These are phyloP conservation scores for Elongisporangium senticosum DNA, from an alignment of 352 stramenopile genomes.

Conservation along the genomic window DNA sequence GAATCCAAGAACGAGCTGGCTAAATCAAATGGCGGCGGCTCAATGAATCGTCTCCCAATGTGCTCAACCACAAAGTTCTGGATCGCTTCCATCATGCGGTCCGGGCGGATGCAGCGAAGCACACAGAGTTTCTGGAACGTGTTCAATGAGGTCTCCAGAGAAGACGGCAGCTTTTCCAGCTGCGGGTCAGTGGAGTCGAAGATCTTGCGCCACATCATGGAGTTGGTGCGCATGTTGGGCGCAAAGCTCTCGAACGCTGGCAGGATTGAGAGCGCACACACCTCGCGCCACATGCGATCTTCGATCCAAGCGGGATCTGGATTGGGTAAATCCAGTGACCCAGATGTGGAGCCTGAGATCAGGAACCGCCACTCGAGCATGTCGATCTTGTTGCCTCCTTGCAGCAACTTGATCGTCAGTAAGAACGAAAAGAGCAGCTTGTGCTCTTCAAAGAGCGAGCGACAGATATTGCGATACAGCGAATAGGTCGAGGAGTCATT, in stretches of 20 bases:
- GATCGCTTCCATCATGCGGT: conserved; percentile 86
- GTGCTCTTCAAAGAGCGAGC: conserved; percentile 92
- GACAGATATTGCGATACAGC: conserved; percentile 92
- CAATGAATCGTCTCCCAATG: conserved; percentile 87
- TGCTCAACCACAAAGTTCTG: conserved; percentile 87
- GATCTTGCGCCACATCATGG: conserved; percentile 51
- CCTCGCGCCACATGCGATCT: conserved; percentile 24
- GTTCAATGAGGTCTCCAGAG: conserved; percentile 54
- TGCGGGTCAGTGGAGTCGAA: conserved; percentile 83
- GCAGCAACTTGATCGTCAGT: conserved; percentile 85
- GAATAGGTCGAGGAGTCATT: conserved; percentile 94
- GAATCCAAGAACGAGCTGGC: conserved; percentile 80
- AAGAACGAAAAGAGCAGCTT: conserved; percentile 93
- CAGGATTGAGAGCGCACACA: conserved; percentile 26
- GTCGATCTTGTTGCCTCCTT: conserved; percentile 79
- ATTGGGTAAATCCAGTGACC: conserved; percentile 23
- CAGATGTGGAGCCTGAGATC: conserved; percentile 49
- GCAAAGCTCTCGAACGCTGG: conserved; percentile 28
- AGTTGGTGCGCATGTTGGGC: conserved; percentile 30
- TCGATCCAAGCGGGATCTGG: conserved; percentile 33
- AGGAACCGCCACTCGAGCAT: conserved; percentile 88
- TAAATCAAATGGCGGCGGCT: conserved; percentile 81
- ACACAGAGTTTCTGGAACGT: conserved; percentile 83
- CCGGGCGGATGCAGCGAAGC: conserved; percentile 66
- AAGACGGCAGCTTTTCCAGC: conserved; percentile 62